phyloP scores from a whole-genome alignment of 345 rosid genomes.

The Arabidopsis arenosa region DNA sequence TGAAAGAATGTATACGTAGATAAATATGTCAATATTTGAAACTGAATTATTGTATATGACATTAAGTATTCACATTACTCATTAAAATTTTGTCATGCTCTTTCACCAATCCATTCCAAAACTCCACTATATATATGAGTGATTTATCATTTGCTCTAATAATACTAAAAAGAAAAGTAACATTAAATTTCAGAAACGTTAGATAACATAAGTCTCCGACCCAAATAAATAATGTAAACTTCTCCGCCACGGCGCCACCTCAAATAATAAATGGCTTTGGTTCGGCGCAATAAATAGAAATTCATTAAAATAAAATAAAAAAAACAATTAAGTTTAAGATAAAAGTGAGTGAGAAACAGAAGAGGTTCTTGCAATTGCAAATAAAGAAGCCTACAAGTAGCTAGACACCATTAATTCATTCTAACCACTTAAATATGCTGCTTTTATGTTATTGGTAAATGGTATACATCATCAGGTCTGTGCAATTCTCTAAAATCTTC shows the following conservation, averaged over 20 bases:
- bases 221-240: constrained; percentile 2
- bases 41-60: no score
- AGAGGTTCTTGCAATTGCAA: neutral
- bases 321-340: neutral
- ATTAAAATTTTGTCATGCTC: neutral
- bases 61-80: no score
- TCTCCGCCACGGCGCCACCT: neutral
- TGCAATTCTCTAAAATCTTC: neutral
- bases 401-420: constrained; percentile 23
- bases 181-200: constrained; percentile 18
- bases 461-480: constrained; percentile 12
- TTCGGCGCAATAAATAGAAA: constrained; percentile 38
- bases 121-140: constrained; percentile 1
- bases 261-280: constrained; percentile 7
- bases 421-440: constrained; percentile 25
- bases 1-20: neutral
- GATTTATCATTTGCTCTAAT: constrained; percentile 5
- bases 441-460: neutral
- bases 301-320: neutral
- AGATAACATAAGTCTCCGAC: constrained; percentile 9
- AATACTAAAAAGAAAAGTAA: neutral
- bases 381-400: constrained; percentile 16
- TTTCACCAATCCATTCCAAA: constrained; percentile 2
- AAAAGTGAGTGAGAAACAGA: neutral
- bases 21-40: no score